Base-by-base conservation (phyloP, 148 eudicot genomes). In the Persicaria maculosa region DNA sequence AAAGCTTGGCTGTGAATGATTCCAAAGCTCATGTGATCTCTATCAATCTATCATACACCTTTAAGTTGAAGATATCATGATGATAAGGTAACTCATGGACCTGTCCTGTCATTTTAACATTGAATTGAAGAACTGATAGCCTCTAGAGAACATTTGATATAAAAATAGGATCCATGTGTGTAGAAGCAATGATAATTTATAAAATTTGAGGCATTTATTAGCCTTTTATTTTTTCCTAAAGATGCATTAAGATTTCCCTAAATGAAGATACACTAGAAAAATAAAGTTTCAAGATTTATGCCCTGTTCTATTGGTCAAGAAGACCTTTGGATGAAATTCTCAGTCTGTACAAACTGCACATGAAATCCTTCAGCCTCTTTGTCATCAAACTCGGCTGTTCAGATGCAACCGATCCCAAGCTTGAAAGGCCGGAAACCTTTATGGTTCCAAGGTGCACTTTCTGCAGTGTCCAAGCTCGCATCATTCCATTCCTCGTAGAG, bases 1-100 rank as follows among this genome's bases (percentile, higher is more conserved):
- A 73, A 89, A 83, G 69, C 80, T 84, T 14, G 83, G 55, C 44
- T 87, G 96, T 74, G 15, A 77, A 54, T 81, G 75, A 83, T 65
- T 14, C 1, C 70, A 65, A 14, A 65, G 19, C 46, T 65, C 10
- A 36, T 31, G 3, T 31, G 40, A 31, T 31, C 3, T 31, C 40
- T 31, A 31, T 31, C 36, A 31, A 1, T 31, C 36, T 31, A 31
- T 31, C 40, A 31, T 31, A 31, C 40, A 31, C 40, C 0, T 31
- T 31, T 31, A n/a, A 55, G 22, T 19, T 17, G 31, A 5, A 12
- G 61, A 7, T 19, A 55, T 6, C 2, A 16, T 17, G 22, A 55
- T 55, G 31, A 20, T 17, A 12, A 20, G 40, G 40, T 31, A 31
- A 31, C 40, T 31, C 40, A 0, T 31, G 40, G 40, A 31, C 40